These are phyloP conservation scores for Manihot esculenta DNA, from an alignment of 441 rosid genomes.

Conservation along the genomic window DNA sequence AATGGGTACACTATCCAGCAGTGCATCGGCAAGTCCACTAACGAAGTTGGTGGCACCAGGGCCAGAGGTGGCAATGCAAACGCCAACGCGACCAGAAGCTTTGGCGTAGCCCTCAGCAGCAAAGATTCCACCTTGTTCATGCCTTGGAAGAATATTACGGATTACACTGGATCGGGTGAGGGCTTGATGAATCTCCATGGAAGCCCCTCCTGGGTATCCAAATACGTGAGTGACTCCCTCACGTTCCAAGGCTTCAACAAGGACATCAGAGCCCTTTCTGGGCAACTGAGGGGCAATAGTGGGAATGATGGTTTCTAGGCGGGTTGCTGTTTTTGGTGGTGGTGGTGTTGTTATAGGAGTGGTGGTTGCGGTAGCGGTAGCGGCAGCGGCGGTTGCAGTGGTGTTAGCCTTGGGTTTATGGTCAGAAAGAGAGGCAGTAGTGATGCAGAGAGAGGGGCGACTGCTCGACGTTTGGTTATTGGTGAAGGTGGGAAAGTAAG, in stretches of 20 bases:
- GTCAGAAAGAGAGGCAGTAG: constrained; percentile 18
- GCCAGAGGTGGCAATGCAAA: constrained; percentile 92
- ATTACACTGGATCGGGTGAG: constrained; percentile 64
- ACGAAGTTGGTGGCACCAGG: constrained; percentile 90
- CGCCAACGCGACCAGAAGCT: constrained; percentile 67
- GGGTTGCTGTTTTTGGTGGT: background rate
- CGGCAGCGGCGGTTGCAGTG: constrained; percentile 7
- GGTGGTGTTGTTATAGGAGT: background rate
- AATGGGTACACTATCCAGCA: constrained; percentile 75
- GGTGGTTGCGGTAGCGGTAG: constrained; percentile 6
- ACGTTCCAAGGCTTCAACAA: constrained; percentile 82
- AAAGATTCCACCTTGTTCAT: constrained; percentile 89
- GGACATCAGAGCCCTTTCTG: constrained; percentile 80
- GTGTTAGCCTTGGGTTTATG: background rate
- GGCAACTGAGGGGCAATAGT: constrained; percentile 57
- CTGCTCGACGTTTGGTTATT: constrained; percentile 12
- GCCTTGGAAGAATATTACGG: constrained; percentile 80
- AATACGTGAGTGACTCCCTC: constrained; percentile 69
- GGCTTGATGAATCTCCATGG: constrained; percentile 91
- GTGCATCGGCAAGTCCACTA: constrained; percentile 80
- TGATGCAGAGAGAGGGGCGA: constrained; percentile 23
- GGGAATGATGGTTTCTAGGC: constrained; percentile 25
- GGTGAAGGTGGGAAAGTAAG: constrained; percentile 21
- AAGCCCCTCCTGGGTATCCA: constrained; percentile 88
- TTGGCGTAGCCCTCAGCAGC: constrained; percentile 91